A percentile compares a stretch with the other conserved stretches of the same genome.
These are phyloP conservation scores for Ophiostoma sp. DNA, from an alignment of 2,329 filamentous ascomycete species.

Conservation along the genomic window DNA sequence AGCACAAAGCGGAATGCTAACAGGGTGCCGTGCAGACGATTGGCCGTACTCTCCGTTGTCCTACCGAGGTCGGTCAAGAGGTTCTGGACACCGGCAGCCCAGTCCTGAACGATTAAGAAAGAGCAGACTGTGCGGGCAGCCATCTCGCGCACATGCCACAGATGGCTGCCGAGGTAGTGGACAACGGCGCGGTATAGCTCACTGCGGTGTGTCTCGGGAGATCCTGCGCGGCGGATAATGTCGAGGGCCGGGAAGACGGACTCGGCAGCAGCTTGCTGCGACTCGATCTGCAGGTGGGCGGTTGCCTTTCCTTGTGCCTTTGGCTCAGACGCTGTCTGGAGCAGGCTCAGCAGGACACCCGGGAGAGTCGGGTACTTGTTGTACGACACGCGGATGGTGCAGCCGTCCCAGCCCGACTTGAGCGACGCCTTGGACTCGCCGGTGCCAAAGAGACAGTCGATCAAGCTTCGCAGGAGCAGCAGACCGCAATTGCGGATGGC, in stretches of 20 bases:
- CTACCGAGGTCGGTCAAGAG: conserved; percentile 34
- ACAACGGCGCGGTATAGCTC: conserved; percentile 55
- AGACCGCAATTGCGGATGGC: conserved; percentile 90
- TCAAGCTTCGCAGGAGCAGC: conserved; percentile 79
- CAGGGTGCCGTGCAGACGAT: conserved; percentile 55
- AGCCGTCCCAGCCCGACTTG: conserved; percentile 59
- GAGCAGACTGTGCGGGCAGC: conserved; percentile 67
- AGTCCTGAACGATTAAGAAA: conserved; percentile 50
- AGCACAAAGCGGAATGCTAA: conserved; percentile 53
- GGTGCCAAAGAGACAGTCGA: conserved; percentile 72
- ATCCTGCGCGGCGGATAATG: conserved; percentile 66
- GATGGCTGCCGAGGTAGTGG: conserved; percentile 59
- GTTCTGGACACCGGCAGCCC: conserved; percentile 40
- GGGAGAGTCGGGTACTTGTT: conserved; percentile 63
- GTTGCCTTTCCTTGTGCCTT: conserved; percentile 33
- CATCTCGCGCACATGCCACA: conserved; percentile 80
- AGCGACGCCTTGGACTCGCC: conserved; percentile 62
- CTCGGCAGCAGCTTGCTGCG: conserved; percentile 48
- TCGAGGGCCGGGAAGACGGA: conserved; percentile 80
- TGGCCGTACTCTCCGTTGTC: conserved; percentile 37
- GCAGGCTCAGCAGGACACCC: conserved; percentile 56
- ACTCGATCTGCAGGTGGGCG: conserved; percentile 27
- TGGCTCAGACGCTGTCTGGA: conserved; percentile 40
- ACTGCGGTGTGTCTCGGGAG: conserved; percentile 52
- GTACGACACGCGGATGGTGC: conserved; percentile 61